phyloP scores from a whole-genome alignment of 192 early-diverging fungal species.

The Geranomyces michiganensis region DNA sequence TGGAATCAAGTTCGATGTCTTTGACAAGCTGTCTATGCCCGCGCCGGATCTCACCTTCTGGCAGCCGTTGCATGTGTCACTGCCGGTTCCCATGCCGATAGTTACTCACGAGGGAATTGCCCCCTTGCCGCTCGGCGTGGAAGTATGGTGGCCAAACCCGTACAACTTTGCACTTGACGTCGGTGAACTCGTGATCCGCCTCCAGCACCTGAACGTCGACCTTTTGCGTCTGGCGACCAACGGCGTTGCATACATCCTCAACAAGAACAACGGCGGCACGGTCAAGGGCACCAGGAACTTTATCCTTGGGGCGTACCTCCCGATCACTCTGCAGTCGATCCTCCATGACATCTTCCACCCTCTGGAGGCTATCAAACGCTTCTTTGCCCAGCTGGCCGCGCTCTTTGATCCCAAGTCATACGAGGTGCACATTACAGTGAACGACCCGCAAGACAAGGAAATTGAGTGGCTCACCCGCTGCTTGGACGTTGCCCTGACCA shows the following conservation, averaged over 20 bases:
- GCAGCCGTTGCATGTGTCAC: conserved; percentile 14
- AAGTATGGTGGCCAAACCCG: conserved; percentile 22
- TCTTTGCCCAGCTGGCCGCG: conserved; percentile 14
- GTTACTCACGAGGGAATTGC: conserved; percentile 22
- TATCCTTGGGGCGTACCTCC: conserved; percentile 17
- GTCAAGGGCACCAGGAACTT: conserved; percentile 29
- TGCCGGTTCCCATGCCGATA: conserved; percentile 14
- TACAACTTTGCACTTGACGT: conserved; percentile 12
- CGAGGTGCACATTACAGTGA: background rate
- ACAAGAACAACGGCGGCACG: conserved; percentile 23
- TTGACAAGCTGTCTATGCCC: conserved; percentile 14
- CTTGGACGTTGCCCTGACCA: conserved; percentile 19
- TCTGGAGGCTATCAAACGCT: conserved; percentile 17
- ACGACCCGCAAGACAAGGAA: conserved; percentile 1
- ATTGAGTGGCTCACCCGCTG: conserved; percentile 15
- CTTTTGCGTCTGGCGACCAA: conserved; percentile 25
- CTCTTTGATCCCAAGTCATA: conserved; percentile 21
- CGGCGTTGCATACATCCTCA: conserved; percentile 20
- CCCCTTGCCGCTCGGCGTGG: conserved; percentile 26
- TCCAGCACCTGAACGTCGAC: conserved; percentile 6
- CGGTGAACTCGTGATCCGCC: conserved; percentile 11
- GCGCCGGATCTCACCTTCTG: conserved; percentile 26
- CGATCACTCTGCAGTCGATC: conserved; percentile 9
- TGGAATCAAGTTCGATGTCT: conserved; percentile 14
- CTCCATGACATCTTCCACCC: conserved; percentile 25